phyloP scores from a whole-genome alignment of 2,329 filamentous ascomycete genomes.

The Eurotiales sp. region DNA sequence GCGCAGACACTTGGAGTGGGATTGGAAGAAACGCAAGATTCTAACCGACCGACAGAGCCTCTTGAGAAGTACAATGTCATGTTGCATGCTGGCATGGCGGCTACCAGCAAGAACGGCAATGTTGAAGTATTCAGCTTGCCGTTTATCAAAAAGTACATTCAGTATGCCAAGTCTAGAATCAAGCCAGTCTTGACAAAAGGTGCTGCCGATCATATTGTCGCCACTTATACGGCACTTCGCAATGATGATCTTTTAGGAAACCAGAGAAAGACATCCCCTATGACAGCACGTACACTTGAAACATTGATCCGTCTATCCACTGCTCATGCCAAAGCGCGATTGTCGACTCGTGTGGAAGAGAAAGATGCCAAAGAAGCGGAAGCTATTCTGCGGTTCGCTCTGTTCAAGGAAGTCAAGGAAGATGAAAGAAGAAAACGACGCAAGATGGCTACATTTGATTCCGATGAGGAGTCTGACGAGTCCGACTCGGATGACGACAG shows the following conservation, averaged over 20 bases:
- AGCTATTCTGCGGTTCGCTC: constrained; percentile 82
- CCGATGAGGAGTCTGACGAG: constrained; percentile 58
- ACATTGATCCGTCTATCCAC: constrained; percentile 97
- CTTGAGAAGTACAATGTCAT: constrained; percentile 96
- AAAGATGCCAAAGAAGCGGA: constrained; percentile 85
- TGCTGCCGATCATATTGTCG: constrained; percentile 85
- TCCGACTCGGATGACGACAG: constrained; percentile 33
- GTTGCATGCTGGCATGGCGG: constrained; percentile 89
- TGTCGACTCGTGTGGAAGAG: constrained; percentile 85
- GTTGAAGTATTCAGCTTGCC: constrained; percentile 90
- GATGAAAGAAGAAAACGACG: constrained; percentile 78
- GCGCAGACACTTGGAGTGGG: constrained; percentile 84
- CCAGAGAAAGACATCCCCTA: constrained; percentile 85
- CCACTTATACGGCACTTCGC: constrained; percentile 84
- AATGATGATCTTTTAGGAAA: constrained; percentile 97
- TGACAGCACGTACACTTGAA: constrained; percentile 95
- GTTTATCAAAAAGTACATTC: constrained; percentile 99
- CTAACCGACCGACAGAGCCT: constrained; percentile 74
- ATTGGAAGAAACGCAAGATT: constrained; percentile 68
- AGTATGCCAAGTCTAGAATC: constrained; percentile 90
- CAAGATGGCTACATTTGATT: constrained; percentile 64
- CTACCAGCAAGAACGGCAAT: constrained; percentile 67
- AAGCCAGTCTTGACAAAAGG: constrained; percentile 88
- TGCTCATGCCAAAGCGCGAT: constrained; percentile 86
- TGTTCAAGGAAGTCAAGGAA: constrained; percentile 91